A percentile compares a stretch with the other conserved stretches of the same genome.
These are phyloP conservation scores for Ganoderma lucidum DNA, from an alignment of 1,284 basidiomycete genomes.

Conservation along the genomic window DNA sequence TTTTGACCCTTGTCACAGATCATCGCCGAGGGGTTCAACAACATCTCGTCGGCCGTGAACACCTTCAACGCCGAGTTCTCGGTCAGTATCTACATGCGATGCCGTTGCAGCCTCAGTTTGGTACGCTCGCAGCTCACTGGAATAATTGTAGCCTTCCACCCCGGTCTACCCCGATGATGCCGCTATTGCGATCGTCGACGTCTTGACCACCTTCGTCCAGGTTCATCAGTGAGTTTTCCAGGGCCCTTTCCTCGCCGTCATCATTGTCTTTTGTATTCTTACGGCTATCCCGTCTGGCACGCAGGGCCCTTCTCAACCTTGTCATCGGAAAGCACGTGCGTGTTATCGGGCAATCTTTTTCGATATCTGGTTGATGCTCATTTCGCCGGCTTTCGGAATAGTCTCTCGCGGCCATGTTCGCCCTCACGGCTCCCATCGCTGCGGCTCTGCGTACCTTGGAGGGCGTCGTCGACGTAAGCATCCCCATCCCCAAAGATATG, in stretches of 20 bases:
- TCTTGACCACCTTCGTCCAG: constrained; percentile 7
- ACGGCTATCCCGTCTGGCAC: background rate
- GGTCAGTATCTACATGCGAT: background rate
- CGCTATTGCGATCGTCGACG: constrained; percentile 1
- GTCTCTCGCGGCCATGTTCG: constrained; percentile 6
- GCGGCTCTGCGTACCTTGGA: constrained; percentile 5
- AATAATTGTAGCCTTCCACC: background rate
- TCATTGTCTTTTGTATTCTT: background rate
- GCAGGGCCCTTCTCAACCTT: background rate
- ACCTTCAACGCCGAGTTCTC: constrained; percentile 2
- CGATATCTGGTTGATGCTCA: background rate
- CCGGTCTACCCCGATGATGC: background rate
- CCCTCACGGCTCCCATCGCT: constrained; percentile 4
- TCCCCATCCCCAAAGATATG: background rate
- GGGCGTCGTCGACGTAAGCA: constrained; percentile 2
- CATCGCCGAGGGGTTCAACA: background rate
- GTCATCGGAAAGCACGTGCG: constrained; percentile 8
- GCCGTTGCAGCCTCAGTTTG: background rate
- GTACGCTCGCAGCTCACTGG: background rate
- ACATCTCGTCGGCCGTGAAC: background rate
- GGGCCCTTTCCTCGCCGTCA: background rate
- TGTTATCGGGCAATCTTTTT: background rate
- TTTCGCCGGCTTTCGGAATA: background rate
- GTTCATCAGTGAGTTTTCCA: constrained; percentile 1
- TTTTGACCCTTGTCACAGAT: background rate